Conservation (phyloP, 768 basidiomycete species). For the Tricholoma matsutake region DNA sequence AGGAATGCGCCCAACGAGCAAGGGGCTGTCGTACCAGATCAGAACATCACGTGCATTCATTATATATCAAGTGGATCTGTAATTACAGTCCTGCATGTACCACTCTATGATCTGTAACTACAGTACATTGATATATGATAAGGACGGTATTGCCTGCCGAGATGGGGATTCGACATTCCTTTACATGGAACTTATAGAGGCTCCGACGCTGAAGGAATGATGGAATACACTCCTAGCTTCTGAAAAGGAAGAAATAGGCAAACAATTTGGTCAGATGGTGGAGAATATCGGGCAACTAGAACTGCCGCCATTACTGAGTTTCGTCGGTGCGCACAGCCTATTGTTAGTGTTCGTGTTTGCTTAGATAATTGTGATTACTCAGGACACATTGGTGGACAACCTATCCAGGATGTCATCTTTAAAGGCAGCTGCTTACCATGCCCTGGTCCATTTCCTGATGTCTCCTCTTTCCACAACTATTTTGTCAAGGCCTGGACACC, state of each 20-base stretch:
- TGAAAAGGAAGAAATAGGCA: neutral
- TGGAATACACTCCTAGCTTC: neutral
- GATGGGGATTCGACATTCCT: too few relatives aligned
- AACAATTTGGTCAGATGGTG: neutral
- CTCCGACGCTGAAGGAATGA: neutral
- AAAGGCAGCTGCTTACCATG: neutral
- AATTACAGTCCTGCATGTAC: too few relatives aligned
- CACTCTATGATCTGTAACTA: too few relatives aligned
- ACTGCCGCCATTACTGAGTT: neutral
- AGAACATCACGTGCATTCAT: too few relatives aligned
- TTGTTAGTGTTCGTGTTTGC: neutral
- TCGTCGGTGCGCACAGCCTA: neutral
- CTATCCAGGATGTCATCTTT: neutral
- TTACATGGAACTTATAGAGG: neutral
- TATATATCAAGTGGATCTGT: too few relatives aligned
- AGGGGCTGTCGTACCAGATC: too few relatives aligned
- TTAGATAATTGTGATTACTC: neutral
- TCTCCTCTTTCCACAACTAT: neutral
- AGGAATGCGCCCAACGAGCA: too few relatives aligned
- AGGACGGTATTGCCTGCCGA: too few relatives aligned
- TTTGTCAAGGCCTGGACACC: too few relatives aligned
- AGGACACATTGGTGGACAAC: neutral
- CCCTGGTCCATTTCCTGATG: neutral
- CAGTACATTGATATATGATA: too few relatives aligned
- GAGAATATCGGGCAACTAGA: neutral